Evolutionary conservation across 2,329 filamentous ascomycete genomes (phyloP).

Genomic region (Penicillium crustosum): DNA sequence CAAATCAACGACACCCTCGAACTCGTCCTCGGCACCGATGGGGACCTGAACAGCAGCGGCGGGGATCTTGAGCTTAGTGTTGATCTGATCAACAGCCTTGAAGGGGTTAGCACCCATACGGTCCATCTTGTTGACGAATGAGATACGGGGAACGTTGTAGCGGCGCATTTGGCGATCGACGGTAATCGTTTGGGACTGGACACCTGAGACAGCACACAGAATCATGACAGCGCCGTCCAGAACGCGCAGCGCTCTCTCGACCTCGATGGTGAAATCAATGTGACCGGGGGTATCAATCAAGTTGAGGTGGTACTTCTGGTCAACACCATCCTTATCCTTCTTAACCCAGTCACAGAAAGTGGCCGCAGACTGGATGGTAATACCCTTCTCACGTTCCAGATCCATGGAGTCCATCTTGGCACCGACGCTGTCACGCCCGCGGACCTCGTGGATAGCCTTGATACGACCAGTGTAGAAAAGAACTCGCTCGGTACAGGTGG

Average conservation of each 20-base stretch:
- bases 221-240: slow-evolving; percentile 98
- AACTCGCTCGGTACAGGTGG: slow-evolving; percentile 91
- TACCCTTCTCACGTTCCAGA: slow-evolving; percentile 94
- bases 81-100: slow-evolving; percentile 97
- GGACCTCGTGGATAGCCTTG: slow-evolving; percentile 94
- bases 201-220: slow-evolving; percentile 92
- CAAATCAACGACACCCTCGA: slow-evolving; percentile 88
- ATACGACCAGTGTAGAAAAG: slow-evolving; percentile 98
- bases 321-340: slow-evolving; percentile 70
- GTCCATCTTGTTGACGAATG: slow-evolving; percentile 99
- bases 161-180: slow-evolving; percentile 98
- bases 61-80: slow-evolving; percentile 87
- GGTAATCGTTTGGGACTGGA: slow-evolving; percentile 97
- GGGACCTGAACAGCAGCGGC: slow-evolving; percentile 93
- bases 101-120: slow-evolving; percentile 97
- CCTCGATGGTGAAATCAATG: slow-evolving; percentile 99
- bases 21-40: slow-evolving; percentile 87
- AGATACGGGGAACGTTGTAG: slow-evolving; percentile 93
- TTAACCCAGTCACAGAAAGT: slow-evolving; percentile 98
- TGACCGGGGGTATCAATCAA: slow-evolving; percentile 98
- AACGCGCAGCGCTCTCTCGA: slow-evolving; percentile 90
- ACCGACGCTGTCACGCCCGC: slow-evolving; percentile 82
- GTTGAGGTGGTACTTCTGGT: slow-evolving; percentile 95
- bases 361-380: slow-evolving; percentile 97
- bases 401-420: slow-evolving; percentile 99